phyloP scores from a whole-genome alignment of 2,329 filamentous ascomycete species.

The Xylariales sp. region DNA sequence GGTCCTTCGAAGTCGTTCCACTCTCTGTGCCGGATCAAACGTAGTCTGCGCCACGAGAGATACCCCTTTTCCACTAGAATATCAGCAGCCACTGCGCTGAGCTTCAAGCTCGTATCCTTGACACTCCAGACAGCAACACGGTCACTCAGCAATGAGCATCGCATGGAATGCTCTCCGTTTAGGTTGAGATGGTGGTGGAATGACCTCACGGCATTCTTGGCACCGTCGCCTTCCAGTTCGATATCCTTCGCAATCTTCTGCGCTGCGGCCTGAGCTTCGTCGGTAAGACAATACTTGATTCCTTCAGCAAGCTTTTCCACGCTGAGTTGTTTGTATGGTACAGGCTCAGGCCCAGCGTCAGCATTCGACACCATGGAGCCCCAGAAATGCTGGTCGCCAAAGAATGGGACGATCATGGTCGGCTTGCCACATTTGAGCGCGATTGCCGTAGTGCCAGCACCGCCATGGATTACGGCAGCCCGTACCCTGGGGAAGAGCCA shows the following conservation, averaged over 20 bases:
- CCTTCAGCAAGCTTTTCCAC: constrained; percentile 63
- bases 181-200: constrained; percentile 60
- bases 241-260: constrained; percentile 58
- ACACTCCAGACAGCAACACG: constrained; percentile 62
- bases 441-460: constrained; percentile 71
- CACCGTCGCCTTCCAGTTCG: constrained; percentile 60
- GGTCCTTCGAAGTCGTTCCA: constrained; percentile 77
- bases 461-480: constrained; percentile 71
- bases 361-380: constrained; percentile 62
- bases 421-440: constrained; percentile 67
- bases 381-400: constrained; percentile 78
- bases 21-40: constrained; percentile 61
- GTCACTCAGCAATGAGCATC: constrained; percentile 61
- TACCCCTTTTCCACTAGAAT: constrained; percentile 58
- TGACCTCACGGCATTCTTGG: constrained; percentile 61
- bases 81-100: constrained; percentile 62
- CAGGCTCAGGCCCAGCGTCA: constrained; percentile 59
- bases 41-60: constrained; percentile 58
- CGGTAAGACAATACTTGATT: constrained; percentile 61
- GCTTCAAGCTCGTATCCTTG: constrained; percentile 53
- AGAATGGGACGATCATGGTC: constrained; percentile 75
- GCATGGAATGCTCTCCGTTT: constrained; percentile 48
- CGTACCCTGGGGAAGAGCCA: constrained; percentile 68
- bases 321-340: constrained; percentile 64
- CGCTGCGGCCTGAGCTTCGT: constrained; percentile 54